Conservation (phyloP, 306 rosid species). For the Dalbergia cultrata region DNA sequence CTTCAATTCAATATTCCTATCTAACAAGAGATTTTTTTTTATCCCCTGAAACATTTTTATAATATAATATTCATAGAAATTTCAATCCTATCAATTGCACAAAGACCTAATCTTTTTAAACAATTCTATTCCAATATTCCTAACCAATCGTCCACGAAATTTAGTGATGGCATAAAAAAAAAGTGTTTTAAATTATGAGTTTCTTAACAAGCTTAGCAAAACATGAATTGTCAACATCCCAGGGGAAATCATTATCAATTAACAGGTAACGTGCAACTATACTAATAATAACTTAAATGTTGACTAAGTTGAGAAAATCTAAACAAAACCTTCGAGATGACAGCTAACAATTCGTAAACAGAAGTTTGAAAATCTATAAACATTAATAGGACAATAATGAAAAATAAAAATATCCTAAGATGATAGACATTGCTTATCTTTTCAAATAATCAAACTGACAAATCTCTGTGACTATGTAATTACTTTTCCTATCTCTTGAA, state of each 20-base stretch:
- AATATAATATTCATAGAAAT: too few species aligned
- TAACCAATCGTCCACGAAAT: not conserved
- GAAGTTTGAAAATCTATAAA: not conserved
- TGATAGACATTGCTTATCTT: too few species aligned
- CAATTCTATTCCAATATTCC: not conserved
- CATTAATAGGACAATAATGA: not conserved
- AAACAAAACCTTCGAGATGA: not conserved
- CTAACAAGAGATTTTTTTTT: too few species aligned
- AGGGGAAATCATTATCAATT: not conserved
- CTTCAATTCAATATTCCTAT: too few species aligned
- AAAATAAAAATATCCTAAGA: too few species aligned
- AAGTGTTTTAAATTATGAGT: not conserved
- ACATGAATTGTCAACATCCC: not conserved
- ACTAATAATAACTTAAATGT: not conserved
- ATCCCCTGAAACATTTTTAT: too few species aligned
- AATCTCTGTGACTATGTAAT: not conserved
- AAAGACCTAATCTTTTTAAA: not conserved
- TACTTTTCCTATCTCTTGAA: constrained; percentile 21
- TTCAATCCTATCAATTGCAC: not conserved
- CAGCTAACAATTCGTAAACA: not conserved
- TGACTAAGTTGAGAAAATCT: not conserved
- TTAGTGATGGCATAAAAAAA: not conserved
- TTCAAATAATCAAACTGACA: too few species aligned
- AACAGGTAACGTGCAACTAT: not conserved
- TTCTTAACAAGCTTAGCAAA: not conserved